Base-by-base conservation (phyloP, 345 rosid genomes). In the Pistacia atlantica region DNA sequence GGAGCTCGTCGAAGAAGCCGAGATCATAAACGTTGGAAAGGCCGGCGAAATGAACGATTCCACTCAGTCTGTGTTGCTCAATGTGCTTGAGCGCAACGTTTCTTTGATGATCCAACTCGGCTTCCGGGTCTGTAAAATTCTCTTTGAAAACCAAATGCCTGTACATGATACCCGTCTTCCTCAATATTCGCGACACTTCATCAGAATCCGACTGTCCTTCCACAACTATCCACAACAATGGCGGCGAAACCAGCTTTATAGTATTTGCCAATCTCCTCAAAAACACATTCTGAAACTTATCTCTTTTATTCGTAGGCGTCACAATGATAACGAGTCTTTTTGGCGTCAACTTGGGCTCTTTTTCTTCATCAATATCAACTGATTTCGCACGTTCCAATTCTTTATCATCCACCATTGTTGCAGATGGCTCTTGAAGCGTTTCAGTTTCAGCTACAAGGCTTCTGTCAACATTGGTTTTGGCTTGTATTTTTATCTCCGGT, bases 131-230 rank as follows among this genome's bases (percentile, higher is more conserved):
- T 2, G 93, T 91, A 66, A 93, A 92, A 67, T 93, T 89, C 74
- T 92, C 93, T 67, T 84, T 84, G 52, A 83, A 82, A 75, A 90
- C 93, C 78, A 95, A 74, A 80, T 92, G 96, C 81, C 97, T 83
- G 64, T 90, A 92, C 99, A 90, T 95, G 1, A 89, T 75, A 10
- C 96, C 97, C 4, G 96, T 93, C 81, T 87, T 93, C 82, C 96
- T 84, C 51, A 95, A 76, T 25, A 86, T 67, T 60, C 79, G 78
- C 1, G 96, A 85, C 1, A 86, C 74, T 71, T 84, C 85, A 4
- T 83, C 80, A 0, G 81, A 70, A 5, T 86, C 87, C 0, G 87
- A 71, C 17, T 76, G 83, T 79, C 83, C 77, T 75, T 93, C 98
- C 78, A 95, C 91, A 1, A 95, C 87, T 18, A 95, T 86, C 98